Evolutionary conservation across 805 yeast species (phyloP).

Genomic region (Lipomyces sp.): DNA sequence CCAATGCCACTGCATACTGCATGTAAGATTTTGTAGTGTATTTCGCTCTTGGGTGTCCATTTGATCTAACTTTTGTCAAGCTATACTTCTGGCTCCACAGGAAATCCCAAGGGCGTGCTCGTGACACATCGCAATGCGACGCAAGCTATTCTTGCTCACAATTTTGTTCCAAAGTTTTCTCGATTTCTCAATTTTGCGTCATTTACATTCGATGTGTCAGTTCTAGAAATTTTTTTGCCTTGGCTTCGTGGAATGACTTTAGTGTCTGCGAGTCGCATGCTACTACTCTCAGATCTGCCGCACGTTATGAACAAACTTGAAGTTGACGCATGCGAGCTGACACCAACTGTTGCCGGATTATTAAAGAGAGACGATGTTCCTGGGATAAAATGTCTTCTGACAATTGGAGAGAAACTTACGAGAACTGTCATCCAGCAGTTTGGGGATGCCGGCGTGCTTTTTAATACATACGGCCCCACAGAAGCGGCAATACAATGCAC

Average conservation of each 20-base stretch:
- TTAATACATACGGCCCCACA: conserved; percentile 34
- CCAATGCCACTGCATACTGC: conserved; percentile 23
- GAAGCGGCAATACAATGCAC: conserved; percentile 33
- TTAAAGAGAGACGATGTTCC: conserved; percentile 17
- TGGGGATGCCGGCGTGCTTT: conserved; percentile 21
- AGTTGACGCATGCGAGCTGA: conserved; percentile 29
- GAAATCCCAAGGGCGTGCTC: conserved; percentile 52
- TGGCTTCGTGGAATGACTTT: conserved; percentile 25
- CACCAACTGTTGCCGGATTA: conserved; percentile 32
- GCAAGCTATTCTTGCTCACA: conserved; percentile 29
- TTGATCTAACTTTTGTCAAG: neutral
- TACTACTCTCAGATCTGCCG: conserved; percentile 22
- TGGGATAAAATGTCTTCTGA: conserved; percentile 16
- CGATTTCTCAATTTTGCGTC: conserved; percentile 33
- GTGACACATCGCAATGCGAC: conserved; percentile 29
- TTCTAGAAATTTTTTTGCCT: conserved; percentile 31
- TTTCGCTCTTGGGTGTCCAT: neutral
- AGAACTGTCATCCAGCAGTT: conserved; percentile 24
- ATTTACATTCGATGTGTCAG: conserved; percentile 32
- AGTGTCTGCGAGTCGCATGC: conserved; percentile 24
- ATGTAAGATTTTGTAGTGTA: conserved; percentile 10
- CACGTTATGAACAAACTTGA: conserved; percentile 11
- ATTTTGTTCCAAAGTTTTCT: conserved; percentile 25
- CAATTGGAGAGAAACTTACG: conserved; percentile 32
- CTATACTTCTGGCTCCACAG: conserved; percentile 54